Conservation (phyloP, 2,329 filamentous ascomycete species). For the Diaporthe citriasiana region DNA sequence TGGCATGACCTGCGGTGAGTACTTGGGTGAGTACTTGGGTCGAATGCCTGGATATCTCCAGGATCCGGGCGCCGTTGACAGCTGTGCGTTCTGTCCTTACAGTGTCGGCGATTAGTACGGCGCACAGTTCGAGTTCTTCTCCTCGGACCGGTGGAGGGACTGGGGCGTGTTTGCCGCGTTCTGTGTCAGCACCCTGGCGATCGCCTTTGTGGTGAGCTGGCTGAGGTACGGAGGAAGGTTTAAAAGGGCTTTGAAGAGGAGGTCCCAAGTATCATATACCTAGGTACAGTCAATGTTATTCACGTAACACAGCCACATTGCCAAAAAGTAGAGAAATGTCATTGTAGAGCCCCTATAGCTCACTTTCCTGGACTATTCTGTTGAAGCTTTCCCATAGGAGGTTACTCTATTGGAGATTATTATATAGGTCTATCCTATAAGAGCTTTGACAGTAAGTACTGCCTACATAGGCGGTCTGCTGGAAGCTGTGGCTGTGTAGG, state of each 20-base stretch:
- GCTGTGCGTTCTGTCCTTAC: conserved; percentile 7
- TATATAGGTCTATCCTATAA: too few species aligned
- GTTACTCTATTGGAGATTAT: too few species aligned
- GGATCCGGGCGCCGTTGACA: neutral
- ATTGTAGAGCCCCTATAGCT: too few species aligned
- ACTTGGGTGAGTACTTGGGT: neutral
- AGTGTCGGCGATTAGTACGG: conserved; percentile 9
- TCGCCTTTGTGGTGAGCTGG: conserved; percentile 12
- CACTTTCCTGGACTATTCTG: too few species aligned
- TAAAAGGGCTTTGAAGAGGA: neutral
- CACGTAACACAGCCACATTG: too few species aligned
- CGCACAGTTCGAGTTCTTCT: neutral
- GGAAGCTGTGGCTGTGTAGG: too few species aligned
- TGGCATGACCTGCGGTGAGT: conserved; percentile 9
- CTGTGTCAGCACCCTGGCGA: conserved; percentile 9
- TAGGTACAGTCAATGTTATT: too few species aligned
- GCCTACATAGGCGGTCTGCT: too few species aligned
- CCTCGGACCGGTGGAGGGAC: conserved; percentile 4
- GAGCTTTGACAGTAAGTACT: too few species aligned
- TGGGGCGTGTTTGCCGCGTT: conserved; percentile 10
- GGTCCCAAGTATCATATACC: neutral
- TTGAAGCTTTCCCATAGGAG: too few species aligned
- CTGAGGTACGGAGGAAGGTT: conserved; percentile 1
- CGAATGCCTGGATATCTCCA: neutral
- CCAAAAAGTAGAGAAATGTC: too few species aligned